Evolutionary conservation across 1,139 yeast genomes (phyloP), one percentile per base, ranked within the genome.

Genomic region (Arxiozyma bovina): DNA sequence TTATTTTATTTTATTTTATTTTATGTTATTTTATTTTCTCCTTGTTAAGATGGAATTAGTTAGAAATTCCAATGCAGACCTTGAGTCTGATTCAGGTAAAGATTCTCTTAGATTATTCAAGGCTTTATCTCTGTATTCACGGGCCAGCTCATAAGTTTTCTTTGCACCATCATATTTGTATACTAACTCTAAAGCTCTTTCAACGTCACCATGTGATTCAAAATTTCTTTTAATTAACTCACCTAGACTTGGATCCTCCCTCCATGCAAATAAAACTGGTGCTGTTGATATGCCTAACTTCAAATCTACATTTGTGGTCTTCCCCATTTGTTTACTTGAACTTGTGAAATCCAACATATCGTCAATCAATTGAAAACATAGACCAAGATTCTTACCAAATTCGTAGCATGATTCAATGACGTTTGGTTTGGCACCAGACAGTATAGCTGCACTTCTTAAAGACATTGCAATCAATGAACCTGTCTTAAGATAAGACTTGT

Each of bases 231-330:
- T 83, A 62, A 93, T 90, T 67, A 91, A 73, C 40, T 81, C 83
- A 1, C 97, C 98, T 53, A 93, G 74, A 58, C 84, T 87, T 0
- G 96, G 96, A 63, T 81, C 82, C 67, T 85, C 82, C 65, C 81
- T 83, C 99, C 99, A 93, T 1, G 99, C 98, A 72, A 79, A 93
- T 55, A 93, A 74, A 4, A 93, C 91, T 2, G 99, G 99, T 0
- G 98, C 98, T 0, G 99, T 93, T 1, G 98, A 98, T 59, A 93
- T 77, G 0, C 99, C 99, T 50, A 93, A 77, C 69, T 91, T 84
- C 62, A 93, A 77, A 71, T 93, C 99, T 1, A 97, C 98, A 64
- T 91, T 96, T 23, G 96, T 85, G 15, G 99, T 99, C 70, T 93
- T 93, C 45, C 99, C 99, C 57, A 93, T 74, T 52, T 87, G 81